Base-by-base conservation (phyloP, 1,284 basidiomycete genomes). In the Anthracocystis panici-leucophaei region DNA sequence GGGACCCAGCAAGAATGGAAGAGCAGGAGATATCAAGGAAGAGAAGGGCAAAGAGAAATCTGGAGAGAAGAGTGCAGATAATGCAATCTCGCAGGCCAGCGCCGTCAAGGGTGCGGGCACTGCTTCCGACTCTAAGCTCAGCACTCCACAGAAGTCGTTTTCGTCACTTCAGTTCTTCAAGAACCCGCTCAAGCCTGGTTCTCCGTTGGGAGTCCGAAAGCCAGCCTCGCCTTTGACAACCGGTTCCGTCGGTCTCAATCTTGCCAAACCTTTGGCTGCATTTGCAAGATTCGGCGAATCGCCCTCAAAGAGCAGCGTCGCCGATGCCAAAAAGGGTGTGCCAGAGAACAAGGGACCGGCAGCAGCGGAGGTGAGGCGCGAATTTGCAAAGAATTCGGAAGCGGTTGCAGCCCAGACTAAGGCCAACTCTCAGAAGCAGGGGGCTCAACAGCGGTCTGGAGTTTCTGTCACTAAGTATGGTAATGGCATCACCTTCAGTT, bases 241-340 rank as follows among this genome's bases (percentile, higher is more conserved):
- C 45, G 41, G 49, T 18, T 52, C 50, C 3, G 65, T 67, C 14
- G 65, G 65, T 38, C 58, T 67, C 29, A 48, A 48, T 18, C 54
- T 67, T 7, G 54, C 54, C 55, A 46, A 18, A 23, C 33, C 44
- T 25, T 20, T 14, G 12, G n/a, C 44, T n/a, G 20, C 42, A 0
- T 25, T 16, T 5, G 42, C 14, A 18, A 31, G 33, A 6, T 56
- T 46, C 18, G 23, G 51, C 23, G 25, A 27, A 3, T n/a, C 51
- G 1, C 23, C 40, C 27, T 42, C 42, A 5, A 8, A 40, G 33
- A 55, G 18, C 53, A 31, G 4, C 10, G 31, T 23, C 21, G 29
- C 7, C 3, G 14, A 5, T 16, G 29, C 38, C n/a, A 41, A 20
- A 8, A 20, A 11, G 38, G 11, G 31, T 2, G 1, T 38, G 44